Evolutionary conservation across 1,284 basidiomycete species (phyloP), one percentile per base, ranked within the genome.

Genomic region (Apiotrichum montevideense): DNA sequence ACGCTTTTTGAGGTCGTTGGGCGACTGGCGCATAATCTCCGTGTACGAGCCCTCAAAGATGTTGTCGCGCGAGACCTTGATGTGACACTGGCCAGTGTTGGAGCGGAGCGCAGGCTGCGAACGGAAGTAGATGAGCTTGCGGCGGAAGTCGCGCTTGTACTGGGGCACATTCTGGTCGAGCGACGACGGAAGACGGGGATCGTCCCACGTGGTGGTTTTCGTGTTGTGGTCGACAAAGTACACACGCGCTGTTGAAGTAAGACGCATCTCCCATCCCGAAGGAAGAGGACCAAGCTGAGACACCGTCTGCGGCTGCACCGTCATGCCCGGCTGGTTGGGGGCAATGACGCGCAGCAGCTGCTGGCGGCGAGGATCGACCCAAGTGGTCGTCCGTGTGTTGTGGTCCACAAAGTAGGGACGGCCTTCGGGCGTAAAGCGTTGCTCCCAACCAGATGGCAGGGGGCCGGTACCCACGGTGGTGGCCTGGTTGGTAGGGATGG

Each of bases 51-150:
- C 96, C 78, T 99, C 96, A 68, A 99, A 85, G 64, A 99, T 90
- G 68, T 91, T 88, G 66, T 86, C 88, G 59, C 96, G 84, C 63
- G 94, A 83, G 56, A 99, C 85, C 80, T 96, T 98, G 77, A 98
- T 83, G 77, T 98, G 95, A 73, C 94, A 98, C 75, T 98, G 97
- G 46, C 96, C 95, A 35, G 85, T 83, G 66, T 86, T 83, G 32
- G 85, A 83, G 59, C 94, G 85, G 80, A 98, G 87, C 53, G 92
- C 92, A 44, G 94, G 95, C 77, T 98, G 96, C 67, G 88, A 92
- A 62, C 96, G 84, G 85, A 99, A 98, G 81, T 99, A 99, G 68
- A 99, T 92, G 58, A 99, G 85, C 80, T 99, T 99, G 67, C 95
- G 80, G 66, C 95, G 82, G 81, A 98, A 99, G 81, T 98, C 96